Percentiles rank a stretch among this genome's conserved stretches.
Evolutionary conservation across 306 rosid species (phyloP).

Genomic region (Acacia acuminata): DNA sequence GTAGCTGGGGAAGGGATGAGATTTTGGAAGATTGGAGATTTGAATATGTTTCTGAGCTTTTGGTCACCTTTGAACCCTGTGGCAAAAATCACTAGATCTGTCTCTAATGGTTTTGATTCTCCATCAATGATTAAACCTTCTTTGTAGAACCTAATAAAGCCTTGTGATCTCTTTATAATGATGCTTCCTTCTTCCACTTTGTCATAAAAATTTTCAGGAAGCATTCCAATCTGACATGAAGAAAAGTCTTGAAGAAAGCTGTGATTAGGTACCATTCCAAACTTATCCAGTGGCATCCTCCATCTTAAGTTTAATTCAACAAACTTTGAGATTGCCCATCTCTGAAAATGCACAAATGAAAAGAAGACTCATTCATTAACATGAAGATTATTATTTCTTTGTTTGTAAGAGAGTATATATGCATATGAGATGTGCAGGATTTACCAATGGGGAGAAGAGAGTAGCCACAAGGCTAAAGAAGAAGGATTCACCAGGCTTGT

Average conservation of each 20-base stretch:
- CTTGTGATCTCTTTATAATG: slow-evolving; percentile 43
- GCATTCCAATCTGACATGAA: slow-evolving; percentile 32
- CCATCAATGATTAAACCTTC: slow-evolving; percentile 48
- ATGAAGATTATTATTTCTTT: neutral
- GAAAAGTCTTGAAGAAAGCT: slow-evolving; percentile 43
- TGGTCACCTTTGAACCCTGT: slow-evolving; percentile 57
- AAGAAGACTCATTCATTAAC: neutral
- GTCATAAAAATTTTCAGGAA: slow-evolving; percentile 44
- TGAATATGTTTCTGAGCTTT: slow-evolving; percentile 50
- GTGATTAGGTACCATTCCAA: slow-evolving; percentile 43
- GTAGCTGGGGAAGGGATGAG: slow-evolving; percentile 19
- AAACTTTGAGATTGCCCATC: slow-evolving; percentile 50
- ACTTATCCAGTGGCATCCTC: slow-evolving; percentile 52
- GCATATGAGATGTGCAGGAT: neutral
- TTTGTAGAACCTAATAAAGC: slow-evolving; percentile 38
- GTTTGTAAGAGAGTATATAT: neutral
- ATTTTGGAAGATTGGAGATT: slow-evolving; percentile 40
- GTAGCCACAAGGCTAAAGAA: slow-evolving; percentile 40
- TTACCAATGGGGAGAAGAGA: slow-evolving; percentile 60
- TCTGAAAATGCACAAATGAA: slow-evolving; percentile 30
- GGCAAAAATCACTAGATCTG: slow-evolving; percentile 56
- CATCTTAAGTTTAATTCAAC: slow-evolving; percentile 41
- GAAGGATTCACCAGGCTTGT: slow-evolving; percentile 54
- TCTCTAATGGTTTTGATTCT: slow-evolving; percentile 36
- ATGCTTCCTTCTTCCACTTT: slow-evolving; percentile 55